Evolutionary conservation across 305 asterid genomes (phyloP), one percentile per base, ranked within the genome.

Genomic region (Withania somnifera): DNA sequence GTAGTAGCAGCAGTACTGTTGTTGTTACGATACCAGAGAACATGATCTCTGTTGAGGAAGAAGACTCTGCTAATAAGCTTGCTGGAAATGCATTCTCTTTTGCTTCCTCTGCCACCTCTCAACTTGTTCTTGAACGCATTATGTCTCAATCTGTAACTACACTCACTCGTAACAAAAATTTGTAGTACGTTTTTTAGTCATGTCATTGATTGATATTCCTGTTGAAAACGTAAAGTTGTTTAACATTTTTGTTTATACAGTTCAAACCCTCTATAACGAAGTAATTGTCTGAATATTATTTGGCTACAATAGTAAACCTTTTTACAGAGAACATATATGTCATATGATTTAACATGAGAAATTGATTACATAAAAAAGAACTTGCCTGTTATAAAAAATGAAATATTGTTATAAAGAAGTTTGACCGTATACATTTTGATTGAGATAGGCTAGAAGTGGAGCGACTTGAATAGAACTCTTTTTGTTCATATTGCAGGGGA

Each of bases 31-130:
- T 91, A 78, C 92, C 92, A 17, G 98, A 94, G 45, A 90, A 86
- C 20, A 17, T 83, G 1, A 85, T 91, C 60, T 51, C 32, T 40
- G 83, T 20, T 19, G 92, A 86, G 61, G 99, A 92, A 30, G 97
- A 89, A 2, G 97, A 91, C 3, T 81, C 92, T 6, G 87, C 97
- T 0, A 75, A 90, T 0, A 75, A 91, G 83, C 93, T 97, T 40
- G 86, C 95, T 3, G 98, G 99, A 4, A 93, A 91, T 78, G 90
- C 98, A 0, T 95, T 94, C 86, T 91, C 98, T 2, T 97, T 97
- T 32, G 99, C 99, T 84, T 97, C 99, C 38, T 91, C 98, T 2
- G 96, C 98, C 0, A 97, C 99, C 79, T 97, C 98, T 28, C 98
- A 97, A 86, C 98, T 97, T 3, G 94, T 94, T 42, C 97, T 97